Conservation (phyloP, 2,329 filamentous ascomycete species). For the Berkeleyomyces basicola region DNA sequence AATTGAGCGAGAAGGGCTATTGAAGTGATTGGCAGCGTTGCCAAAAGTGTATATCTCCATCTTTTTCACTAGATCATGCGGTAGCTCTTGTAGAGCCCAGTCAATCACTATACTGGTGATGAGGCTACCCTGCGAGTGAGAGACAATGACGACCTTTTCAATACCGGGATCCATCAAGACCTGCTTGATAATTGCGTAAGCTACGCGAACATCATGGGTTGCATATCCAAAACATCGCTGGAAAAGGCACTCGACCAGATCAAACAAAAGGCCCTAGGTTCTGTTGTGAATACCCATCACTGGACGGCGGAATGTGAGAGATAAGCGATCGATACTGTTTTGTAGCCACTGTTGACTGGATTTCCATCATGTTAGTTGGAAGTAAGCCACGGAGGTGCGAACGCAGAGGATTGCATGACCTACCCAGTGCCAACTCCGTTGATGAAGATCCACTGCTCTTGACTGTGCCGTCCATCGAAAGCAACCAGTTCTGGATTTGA, state of each 20-base stretch:
- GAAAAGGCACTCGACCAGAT: conserved; percentile 60
- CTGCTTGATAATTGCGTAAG: conserved; percentile 45
- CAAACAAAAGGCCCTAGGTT: conserved; percentile 58
- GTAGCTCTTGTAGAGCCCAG: conserved; percentile 57
- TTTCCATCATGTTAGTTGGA: conserved; percentile 11
- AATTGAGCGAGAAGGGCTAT: conserved; percentile 39
- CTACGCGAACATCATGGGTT: conserved; percentile 48
- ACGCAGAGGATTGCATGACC: conserved; percentile 16
- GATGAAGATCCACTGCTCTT: conserved; percentile 66
- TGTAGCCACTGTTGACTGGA: conserved; percentile 47
- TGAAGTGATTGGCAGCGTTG: conserved; percentile 66
- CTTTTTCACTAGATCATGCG: conserved; percentile 46
- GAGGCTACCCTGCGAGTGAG: conserved; percentile 65
- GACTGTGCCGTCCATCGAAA: conserved; percentile 31
- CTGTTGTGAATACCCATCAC: conserved; percentile 60
- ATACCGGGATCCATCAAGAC: conserved; percentile 44
- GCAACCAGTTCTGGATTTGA: conserved; percentile 38
- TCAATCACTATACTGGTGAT: conserved; percentile 58
- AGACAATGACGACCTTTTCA: conserved; percentile 54
- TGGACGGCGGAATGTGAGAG: conserved; percentile 54
- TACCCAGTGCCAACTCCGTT: conserved; percentile 54
- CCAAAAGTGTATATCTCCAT: conserved; percentile 68
- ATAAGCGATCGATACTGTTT: conserved; percentile 52
- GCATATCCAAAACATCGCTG: conserved; percentile 60
- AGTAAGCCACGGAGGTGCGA: too few species aligned